Evolutionary conservation across 1,139 yeast species (phyloP).

Genomic region (Pneumocystis wakefieldiae): DNA sequence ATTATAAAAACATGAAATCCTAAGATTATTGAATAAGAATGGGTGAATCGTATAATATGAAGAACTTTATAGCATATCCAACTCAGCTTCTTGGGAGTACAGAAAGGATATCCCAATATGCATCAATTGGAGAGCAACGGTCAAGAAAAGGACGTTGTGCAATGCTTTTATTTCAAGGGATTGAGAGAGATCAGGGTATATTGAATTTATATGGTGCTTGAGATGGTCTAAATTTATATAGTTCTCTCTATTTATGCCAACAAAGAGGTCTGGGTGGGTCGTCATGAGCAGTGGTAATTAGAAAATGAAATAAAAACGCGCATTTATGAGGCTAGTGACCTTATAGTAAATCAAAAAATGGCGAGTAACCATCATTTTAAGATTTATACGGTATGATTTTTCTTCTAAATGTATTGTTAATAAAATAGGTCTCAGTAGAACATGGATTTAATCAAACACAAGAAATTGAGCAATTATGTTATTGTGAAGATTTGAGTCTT

Average conservation of each 20-base stretch:
- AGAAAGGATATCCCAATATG: background rate
- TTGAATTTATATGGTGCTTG: no score
- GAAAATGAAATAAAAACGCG: background rate
- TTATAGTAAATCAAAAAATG: slow-evolving; percentile 2
- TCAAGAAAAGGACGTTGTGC: slow-evolving; percentile 1
- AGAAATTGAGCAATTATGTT: slow-evolving; percentile 20
- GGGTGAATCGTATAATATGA: no score
- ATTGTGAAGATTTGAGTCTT: slow-evolving; percentile 38
- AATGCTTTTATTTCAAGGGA: background rate
- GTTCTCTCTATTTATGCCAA: background rate
- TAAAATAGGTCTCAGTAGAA: slow-evolving; percentile 1
- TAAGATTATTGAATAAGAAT: no score
- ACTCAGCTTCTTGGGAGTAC: background rate
- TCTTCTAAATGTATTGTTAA: background rate
- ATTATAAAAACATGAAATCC: no score
- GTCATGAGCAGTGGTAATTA: background rate
- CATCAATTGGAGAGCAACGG: background rate
- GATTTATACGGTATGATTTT: slow-evolving; percentile 4
- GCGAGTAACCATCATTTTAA: slow-evolving; percentile 5
- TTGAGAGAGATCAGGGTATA: background rate
- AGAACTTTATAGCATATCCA: background rate
- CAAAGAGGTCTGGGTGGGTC: background rate
- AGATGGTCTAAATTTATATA: background rate
- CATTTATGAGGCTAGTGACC: background rate
- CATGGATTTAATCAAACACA: background rate